Base-by-base conservation (phyloP, 768 basidiomycete genomes). In the Gymnopilus dilepis region DNA sequence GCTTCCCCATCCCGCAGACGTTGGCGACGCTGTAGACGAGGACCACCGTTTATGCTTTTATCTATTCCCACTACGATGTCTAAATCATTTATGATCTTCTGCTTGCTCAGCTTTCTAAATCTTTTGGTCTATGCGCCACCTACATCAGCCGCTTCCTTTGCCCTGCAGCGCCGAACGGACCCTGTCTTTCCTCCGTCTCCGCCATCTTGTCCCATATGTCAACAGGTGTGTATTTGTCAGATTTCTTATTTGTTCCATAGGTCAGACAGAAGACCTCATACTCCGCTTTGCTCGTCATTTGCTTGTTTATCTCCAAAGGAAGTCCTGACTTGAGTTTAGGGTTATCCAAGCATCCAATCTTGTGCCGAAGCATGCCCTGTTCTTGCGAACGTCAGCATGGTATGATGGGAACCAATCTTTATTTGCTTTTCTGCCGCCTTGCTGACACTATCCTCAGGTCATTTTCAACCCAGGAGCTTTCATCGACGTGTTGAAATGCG, bases 401-500 rank as follows among this genome's bases (percentile, higher is more conserved):
- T 87, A 50, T 55, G 79, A 68, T 21, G 11, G 9, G 50, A 28
- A 37, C 1, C 6, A n/a, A n/a, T n/a, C n/a, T n/a, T n/a, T n/a
- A n/a, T n/a, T n/a, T 37, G 28, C n/a, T 4, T 13, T 15, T 21
- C 28, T 3, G 6, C 13, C 30, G 17, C 19, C 24, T 43, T 38
- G 38, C 47, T 42, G 60, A 15, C 12, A 22, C 17, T 9, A 28
- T 28, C 30, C 19, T 22, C 41, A 89, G 87, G 77, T 89, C 64
- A 80, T 89, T 45, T 84, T 84, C 66, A 87, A 88, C 63, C 88
- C 88, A 1, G 82, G 84, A 28, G 83, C 82, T 1, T 88, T 88
- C 72, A 77, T 88, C 62, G 79, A 82, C 65, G 77, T 86, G 45
- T 87, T 89, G 69, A 80, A 84, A 72, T 89, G 88, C 72, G 79